Base-by-base conservation (phyloP, 176 grass and related monocot species). In the Avena eriantha region DNA sequence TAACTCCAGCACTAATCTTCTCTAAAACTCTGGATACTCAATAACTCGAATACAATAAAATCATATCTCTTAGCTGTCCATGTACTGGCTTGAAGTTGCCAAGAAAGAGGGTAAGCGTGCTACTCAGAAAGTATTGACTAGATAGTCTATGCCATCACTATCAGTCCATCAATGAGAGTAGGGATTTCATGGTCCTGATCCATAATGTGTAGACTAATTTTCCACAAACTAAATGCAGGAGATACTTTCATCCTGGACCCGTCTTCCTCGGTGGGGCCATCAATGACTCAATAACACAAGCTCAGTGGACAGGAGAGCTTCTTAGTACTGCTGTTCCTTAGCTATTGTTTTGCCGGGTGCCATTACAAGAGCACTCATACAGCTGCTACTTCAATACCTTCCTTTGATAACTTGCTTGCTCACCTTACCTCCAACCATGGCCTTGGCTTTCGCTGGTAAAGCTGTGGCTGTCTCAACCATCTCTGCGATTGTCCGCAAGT, bases 381-480 rank as follows among this genome's bases (percentile, higher is more conserved):
- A 60, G 57, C 21, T 60, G 8, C 21, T 60, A 22, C 57, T 4
- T 60, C 57, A 23, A 60, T 10, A 60, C 57, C 56, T 60, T 60
- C 21, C 17, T 22, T 34, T 36, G 75, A 24, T 43, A 24, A 19
- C 77, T 61, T 10, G 6, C 55, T n/a, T 26, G n/a, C 54, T 26
- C 12, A 45, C 35, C 35, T 46, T 45, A 1, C 18, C 55, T 60
- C 11, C 11, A 45, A 45, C 36, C 22, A 80, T 80, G 78, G 78
- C 78, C 16, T 48, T 80, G 72, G 66, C 49, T 73, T 89, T 54
- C 36, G 81, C 67, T 4, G 69, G 48, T 8, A 83, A 80, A 61
- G 31, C 67, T 11, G 63, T 89, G 60, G 81, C 46, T 10, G 55
- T 16, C 58, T 24, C 49, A 31, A 4, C 60, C 21, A 89, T 89